Evolutionary conservation across 495 filamentous ascomycete genomes (phyloP), one percentile per base, ranked within the genome.

Genomic region (Bombardia bombarda): DNA sequence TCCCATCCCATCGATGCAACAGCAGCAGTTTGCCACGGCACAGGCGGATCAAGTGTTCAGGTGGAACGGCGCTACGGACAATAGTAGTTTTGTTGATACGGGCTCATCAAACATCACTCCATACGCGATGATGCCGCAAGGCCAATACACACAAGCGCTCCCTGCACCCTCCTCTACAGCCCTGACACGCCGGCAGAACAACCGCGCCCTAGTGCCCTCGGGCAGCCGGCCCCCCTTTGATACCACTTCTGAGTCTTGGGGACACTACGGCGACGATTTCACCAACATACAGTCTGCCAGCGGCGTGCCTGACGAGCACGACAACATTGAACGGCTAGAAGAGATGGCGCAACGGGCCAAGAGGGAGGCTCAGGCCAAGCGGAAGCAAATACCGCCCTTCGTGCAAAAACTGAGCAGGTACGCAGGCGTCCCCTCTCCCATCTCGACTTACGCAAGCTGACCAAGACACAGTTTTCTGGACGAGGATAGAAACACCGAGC

Each of bases 331-430:
- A 38, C 71, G 84, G 23, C 73, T 95, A 7, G 86, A 90, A 55
- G 74, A 82, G 56, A 81, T 74, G 57, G 89, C 87, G 9, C 56
- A 77, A 46, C 61, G 75, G 35, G 89, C 88, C 13, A 93, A 90
- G 68, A 75, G 78, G 55, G 89, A 95, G 19, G 82, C 87, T 3
- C 82, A 86, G 63, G 70, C 81, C 2, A 94, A 95, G 58, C 68
- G 87, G 46, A 96, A 95, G 64, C 84, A 88, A 55, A 97, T 99
- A 26, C 93, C 92, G 2, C 92, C 92, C 9, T 99, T 99, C 66
- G 87, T 99, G 8, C 93, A 97, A 63, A 99, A 99, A 61, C 64
- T 99, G 46, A 94, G 88, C 80, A 97, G 92, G 92, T 94, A 75
- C 12, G 51, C 35, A 3, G 33, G 16, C 14, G 9, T 18, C 13